Evolutionary conservation across 768 basidiomycete genomes (phyloP).

Genomic region (Termitomyces sp.): DNA sequence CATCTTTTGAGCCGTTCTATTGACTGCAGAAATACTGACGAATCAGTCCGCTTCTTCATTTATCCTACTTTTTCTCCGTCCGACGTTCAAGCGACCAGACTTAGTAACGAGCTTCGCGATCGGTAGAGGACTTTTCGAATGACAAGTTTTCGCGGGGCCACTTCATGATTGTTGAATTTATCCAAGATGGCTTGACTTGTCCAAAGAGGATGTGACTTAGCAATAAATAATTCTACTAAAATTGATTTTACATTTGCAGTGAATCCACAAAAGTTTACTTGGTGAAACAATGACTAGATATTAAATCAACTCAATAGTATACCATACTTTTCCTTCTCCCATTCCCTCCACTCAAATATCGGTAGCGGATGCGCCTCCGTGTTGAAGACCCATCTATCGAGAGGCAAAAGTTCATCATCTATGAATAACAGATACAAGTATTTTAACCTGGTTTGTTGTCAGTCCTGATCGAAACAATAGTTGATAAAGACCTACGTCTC

Average conservation of each 20-base stretch:
- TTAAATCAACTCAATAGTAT: slow-evolving; percentile 17
- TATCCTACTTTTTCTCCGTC: no score
- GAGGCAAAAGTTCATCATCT: slow-evolving; percentile 50
- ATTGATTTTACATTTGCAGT: neutral
- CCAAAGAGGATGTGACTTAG: no score
- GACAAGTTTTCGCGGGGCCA: no score
- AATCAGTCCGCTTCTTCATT: no score
- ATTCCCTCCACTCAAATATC: slow-evolving; percentile 54
- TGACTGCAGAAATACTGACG: no score
- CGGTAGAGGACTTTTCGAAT: no score
- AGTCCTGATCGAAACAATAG: neutral
- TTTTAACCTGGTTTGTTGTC: slow-evolving; percentile 41
- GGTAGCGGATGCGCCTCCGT: slow-evolving; percentile 78
- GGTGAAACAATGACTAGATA: neutral
- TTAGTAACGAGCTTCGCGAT: no score
- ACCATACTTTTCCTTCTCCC: slow-evolving; percentile 43
- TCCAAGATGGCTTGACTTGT: no score
- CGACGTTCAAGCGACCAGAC: no score
- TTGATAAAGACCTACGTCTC: slow-evolving; percentile 28
- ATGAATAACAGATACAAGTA: slow-evolving; percentile 66
- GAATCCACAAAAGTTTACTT: neutral
- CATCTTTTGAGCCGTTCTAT: no score
- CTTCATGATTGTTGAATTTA: no score
- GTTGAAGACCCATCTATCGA: slow-evolving; percentile 55
- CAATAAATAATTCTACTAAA: no score